Evolutionary conservation across 176 grass and related monocot species (phyloP), one percentile per base, ranked within the genome.

Genomic region (Tillandsia leiboldiana): DNA sequence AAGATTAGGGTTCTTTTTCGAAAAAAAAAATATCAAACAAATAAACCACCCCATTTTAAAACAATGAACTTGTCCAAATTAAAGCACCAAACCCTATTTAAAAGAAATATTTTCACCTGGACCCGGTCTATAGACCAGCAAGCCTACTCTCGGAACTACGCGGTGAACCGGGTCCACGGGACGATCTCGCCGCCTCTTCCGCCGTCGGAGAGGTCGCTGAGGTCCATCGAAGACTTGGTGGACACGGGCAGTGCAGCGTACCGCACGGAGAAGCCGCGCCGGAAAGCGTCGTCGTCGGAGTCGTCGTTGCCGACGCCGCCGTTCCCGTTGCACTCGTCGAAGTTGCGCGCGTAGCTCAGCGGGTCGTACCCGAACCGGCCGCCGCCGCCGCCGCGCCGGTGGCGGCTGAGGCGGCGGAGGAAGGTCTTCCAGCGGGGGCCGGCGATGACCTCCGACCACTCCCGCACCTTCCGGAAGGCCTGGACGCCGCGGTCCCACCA

Each of bases 341-440:
- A 75, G 49, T 75, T 75, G 49, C 50, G 73, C 9, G 73, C 61
- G 63, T 75, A 75, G 26, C 73, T 75, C 18, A 66, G 24, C 6
- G 73, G 73, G 14, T 66, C 63, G 63, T 75, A 75, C 26, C 63
- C 49, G 63, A 75, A 75, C 50, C 28, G 49, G 51, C 70, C 59
- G 48, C 63, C 10, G 10, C 8, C 49, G 6, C 62, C 26, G 49
- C 51, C 24, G 14, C 59, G 18, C 22, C 18, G 28, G 11, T 23
- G 49, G 0, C 73, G 63, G 24, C 65, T n/a, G 63, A 75, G 28
- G 11, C 48, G 49, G 1, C 73, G 63, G 49, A 75, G n/a, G 50
- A 75, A 75, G 62, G 73, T 75, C 50, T 75, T 75, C 73, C 73
- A 75, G 50, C 23, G 23, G 8, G 63, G 73, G 1, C 73, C 50